Base-by-base conservation (phyloP, 2,329 filamentous ascomycete genomes). In the Fusarium tanahbumbuense region DNA sequence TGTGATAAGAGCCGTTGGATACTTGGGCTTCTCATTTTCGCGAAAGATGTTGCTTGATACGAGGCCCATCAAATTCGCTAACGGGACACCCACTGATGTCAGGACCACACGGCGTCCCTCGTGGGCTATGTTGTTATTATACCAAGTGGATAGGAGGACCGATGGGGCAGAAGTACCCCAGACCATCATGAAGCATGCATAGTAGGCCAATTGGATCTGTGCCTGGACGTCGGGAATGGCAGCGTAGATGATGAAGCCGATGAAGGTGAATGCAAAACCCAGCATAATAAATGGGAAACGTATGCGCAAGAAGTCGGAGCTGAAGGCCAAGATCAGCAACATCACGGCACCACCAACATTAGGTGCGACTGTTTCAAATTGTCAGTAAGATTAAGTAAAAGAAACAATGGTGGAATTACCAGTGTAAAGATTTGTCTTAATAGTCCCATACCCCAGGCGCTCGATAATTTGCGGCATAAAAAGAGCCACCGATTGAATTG, bases 11-110 rank as follows among this genome's bases (percentile, higher is more conserved):
- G 91, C 91, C 1, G 81, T 89, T 54, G 88, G 84, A 73, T 93
- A 93, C 68, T 91, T 88, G 0, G 91, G 91, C 8, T 85, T 86
- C 69, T 91, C 88, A 60, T 88, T 80, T 23, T 84, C 81, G 3
- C 86, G 84, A 79, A 93, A 93, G 68, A 93, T 91, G 69, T 92
- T 92, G 60, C 85, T 88, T 11, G 83, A 85, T 0, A 93, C 89
- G 3, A 93, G 82, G 10, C 91, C 91, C 50, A 67, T 67, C 2
- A 67, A 32, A 20, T 64, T 64, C 0, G 61, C 61, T 11, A 64
- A 46, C 0, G 61, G 61, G 6, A 64, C 61, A 2, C 61, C 61
- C 1, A 64, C 61, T 3, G 61, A 64, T 0, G 61, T 64, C 6
- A 64, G 60, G 2, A 64, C 50, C 10, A 64, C 50, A 0, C 60